Percentiles rank a stretch among this genome's conserved stretches.
Evolutionary conservation across 805 yeast species (phyloP).

Genomic region (Pichia membranifaciens): DNA sequence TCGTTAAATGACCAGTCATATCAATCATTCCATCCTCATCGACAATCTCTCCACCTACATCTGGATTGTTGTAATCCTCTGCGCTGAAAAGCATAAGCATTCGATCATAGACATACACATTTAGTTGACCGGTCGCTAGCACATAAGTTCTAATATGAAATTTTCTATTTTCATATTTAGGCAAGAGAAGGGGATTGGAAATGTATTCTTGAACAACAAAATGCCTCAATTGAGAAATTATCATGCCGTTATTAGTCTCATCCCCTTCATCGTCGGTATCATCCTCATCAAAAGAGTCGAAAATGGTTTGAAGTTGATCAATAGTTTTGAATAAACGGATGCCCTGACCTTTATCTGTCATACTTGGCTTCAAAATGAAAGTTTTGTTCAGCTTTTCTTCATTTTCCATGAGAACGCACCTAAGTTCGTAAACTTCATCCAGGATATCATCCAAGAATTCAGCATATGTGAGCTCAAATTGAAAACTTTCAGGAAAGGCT

Average conservation of each 20-base stretch:
- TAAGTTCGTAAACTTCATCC: conserved; percentile 85
- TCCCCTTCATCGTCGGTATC: conserved; percentile 56
- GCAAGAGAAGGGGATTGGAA: conserved; percentile 58
- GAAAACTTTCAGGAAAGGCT: conserved; percentile 71
- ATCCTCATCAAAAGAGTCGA: conserved; percentile 81
- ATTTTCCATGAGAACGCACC: conserved; percentile 64
- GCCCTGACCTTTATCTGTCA: conserved; percentile 98
- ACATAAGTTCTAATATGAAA: conserved; percentile 89
- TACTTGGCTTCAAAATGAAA: conserved; percentile 92
- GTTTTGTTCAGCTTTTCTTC: conserved; percentile 36
- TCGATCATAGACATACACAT: conserved; percentile 73
- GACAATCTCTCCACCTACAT: conserved; percentile 24
- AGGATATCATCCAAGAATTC: conserved; percentile 91
- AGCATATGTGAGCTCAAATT: conserved; percentile 88
- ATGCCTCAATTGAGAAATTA: conserved; percentile 83
- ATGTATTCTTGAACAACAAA: conserved; percentile 85
- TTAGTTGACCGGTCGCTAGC: conserved; percentile 63
- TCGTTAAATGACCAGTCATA: conserved; percentile 79
- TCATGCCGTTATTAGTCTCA: conserved; percentile 51
- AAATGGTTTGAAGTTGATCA: conserved; percentile 74
- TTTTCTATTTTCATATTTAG: conserved; percentile 58
- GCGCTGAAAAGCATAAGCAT: conserved; percentile 81
- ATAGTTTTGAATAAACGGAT: conserved; percentile 74
- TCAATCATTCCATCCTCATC: conserved; percentile 31
- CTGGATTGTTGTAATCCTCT: conserved; percentile 37